Evolutionary conservation across 352 stramenopile genomes (phyloP), one percentile per base, ranked within the genome.

Genomic region (Pythium aphanidermatum): DNA sequence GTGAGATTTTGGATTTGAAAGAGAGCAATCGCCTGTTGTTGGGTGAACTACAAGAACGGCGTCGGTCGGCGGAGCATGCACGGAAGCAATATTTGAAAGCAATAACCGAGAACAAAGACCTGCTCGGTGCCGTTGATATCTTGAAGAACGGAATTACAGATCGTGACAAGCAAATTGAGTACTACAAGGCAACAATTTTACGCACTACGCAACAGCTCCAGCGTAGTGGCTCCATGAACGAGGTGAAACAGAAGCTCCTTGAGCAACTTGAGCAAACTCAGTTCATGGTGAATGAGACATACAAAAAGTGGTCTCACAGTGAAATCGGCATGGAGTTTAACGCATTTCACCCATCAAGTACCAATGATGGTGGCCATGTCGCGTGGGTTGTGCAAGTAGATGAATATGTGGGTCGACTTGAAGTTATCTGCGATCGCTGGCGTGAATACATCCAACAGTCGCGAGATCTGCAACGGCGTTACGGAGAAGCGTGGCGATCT

Each of bases 261-360:
- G 68, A 80, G 31, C 78, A 90, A 57, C 58, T 90, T 2, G 70
- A 87, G 27, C 68, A 90, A 37, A 90, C 78, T 0, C 78, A 87
- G 57, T 80, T 64, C 46, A 86, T 90, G 74, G 79, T 90, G 34
- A 68, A 67, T 16, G 71, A 76, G 46, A 85, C 74, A 19, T 81
- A 83, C 55, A 87, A 87, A 51, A 70, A 78, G 23, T 86, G 68
- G 70, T 73, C 71, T 19, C 60, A 82, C 28, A 86, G 69, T 29
- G 65, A 72, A 2, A 63, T 83, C 17, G 64, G 59, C 17, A 37
- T 40, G 19, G 51, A 28, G 12, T 9, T 51, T 1, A 61, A 55
- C 25, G 50, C 33, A 12, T 58, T 58, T 23, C 35, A 51, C 19
- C 30, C 26, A 4, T 17, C 9, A 17, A 46, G 36, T 31, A 41